Base-by-base conservation (phyloP, 768 basidiomycete species). In the Trichaptum fuscoviolaceum region DNA sequence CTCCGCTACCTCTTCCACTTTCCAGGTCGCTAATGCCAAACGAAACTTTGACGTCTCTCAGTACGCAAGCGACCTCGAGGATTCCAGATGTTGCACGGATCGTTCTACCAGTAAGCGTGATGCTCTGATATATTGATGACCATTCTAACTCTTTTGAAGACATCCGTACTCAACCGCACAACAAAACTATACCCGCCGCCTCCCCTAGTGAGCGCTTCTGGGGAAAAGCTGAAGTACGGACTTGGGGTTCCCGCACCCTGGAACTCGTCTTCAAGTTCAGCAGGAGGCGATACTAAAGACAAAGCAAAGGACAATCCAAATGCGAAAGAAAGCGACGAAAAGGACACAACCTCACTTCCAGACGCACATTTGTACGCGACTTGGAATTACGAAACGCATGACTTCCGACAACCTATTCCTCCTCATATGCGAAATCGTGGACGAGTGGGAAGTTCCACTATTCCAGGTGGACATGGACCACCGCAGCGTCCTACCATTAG, bases 161-260 rank as follows among this genome's bases (percentile, higher is more conserved):
- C 84, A 20, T 71, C 85, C 15, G 83, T 91, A 42, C 73, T 85
- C 60, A 75, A 81, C 10, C 85, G 91, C 23, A 85, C 87, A 12
- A 86, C 83, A 9, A 84, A 87, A 4, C 79, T 93, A 18, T 75
- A 80, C 0, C 89, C 91, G 70, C 91, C 91, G 2, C 83, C 87
- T 0, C 81, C 86, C 1, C 80, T 92, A 36, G 78, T 82, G 61
- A 84, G 88, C 18, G 85, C 74, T 26, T 64, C 68, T 3, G 71
- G 81, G 6, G 67, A 73, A 25, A 83, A 82, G 68, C 75, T 84
- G 85, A 86, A 23, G 36, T 83, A 83, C 58, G 82, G 82, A 1
- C 66, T 75, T 0, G 77, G 80, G 6, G 66, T 78, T 20, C 74
- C 73, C 10, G 83, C 82, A 18, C 79, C 83, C 0, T 84, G 82